Evolutionary conservation across 2,329 filamentous ascomycete genomes (phyloP), one percentile per base, ranked within the genome.

Genomic region (Fusarium floridanum): DNA sequence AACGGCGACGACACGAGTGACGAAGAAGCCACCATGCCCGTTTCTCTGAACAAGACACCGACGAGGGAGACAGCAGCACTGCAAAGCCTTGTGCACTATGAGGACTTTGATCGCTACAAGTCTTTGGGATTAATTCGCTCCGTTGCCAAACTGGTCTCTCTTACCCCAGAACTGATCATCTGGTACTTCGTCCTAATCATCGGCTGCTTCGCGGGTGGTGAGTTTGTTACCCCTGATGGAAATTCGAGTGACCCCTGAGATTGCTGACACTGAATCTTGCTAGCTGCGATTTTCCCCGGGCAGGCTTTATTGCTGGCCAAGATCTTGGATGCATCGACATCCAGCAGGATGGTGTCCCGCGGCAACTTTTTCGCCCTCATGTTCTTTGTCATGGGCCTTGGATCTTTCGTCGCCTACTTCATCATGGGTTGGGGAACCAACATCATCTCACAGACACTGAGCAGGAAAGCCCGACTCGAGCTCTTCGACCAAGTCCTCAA

Each of bases 331-430:
- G 81, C 36, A 77, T 82, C 56, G 71, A 78, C 77, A 2, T 81
- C 81, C 36, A 72, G 12, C 57, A 66, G 14, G n/a, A 61, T 50
- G 45, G 45, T 50, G 14, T 50, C 45, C 22, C 22, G 45, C n/a
- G 86, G 83, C 2, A 83, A 88, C 74, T 87, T 87, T 72, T 88
- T 83, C 80, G 81, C 85, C 0, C 81, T 86, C 22, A 88, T 88
- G 86, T 88, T 88, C 68, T 85, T 87, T 53, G 79, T 87, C 1
- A 71, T 87, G 45, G 86, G 86, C 4, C 76, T 84, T 10, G 83
- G 77, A 11, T 81, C 82, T 14, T 78, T 85, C 2, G 32, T 86
- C 0, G 77, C 81, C 2, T 88, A 87, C 64, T 50, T 57, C n/a
- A 43, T 55, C 11, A 16, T 68, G n/a, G 67, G 70, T 1, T 64